Percentiles rank a stretch among this genome's conserved stretches.
Conservation (phyloP, 2,329 filamentous ascomycete genomes). For the Endoconidiophora polonica region DNA sequence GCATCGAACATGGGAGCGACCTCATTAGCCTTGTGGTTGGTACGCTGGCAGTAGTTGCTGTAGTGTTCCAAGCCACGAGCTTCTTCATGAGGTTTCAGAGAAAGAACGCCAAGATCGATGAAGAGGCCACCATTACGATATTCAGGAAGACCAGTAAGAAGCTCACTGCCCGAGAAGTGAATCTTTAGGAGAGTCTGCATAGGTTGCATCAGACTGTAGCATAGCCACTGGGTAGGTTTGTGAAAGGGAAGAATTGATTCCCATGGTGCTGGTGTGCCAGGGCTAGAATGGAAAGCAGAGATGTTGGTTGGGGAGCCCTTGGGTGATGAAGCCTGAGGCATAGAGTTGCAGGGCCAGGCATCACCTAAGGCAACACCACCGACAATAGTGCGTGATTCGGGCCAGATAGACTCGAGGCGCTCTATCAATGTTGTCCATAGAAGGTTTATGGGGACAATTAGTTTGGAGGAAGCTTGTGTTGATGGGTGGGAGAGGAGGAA, state of each 20-base stretch:
- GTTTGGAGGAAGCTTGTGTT: slow-evolving; percentile 74
- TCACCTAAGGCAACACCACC: slow-evolving; percentile 80
- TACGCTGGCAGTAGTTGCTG: slow-evolving; percentile 51
- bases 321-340: slow-evolving; percentile 39
- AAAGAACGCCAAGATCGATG: slow-evolving; percentile 67
- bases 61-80: slow-evolving; percentile 51
- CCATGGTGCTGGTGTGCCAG: slow-evolving; percentile 39
- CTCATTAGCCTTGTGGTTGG: slow-evolving; percentile 44
- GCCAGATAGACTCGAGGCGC: slow-evolving; percentile 77
- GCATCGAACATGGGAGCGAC: slow-evolving; percentile 43
- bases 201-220: slow-evolving; percentile 83
- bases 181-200: slow-evolving; percentile 70
- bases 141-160: slow-evolving; percentile 76
- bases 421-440: slow-evolving; percentile 86
- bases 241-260: slow-evolving; percentile 79
- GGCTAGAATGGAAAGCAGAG: slow-evolving; percentile 28
- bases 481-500: slow-evolving; percentile 84
- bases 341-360: slow-evolving; percentile 76
- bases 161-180: slow-evolving; percentile 62
- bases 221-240: slow-evolving; percentile 88
- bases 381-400: slow-evolving; percentile 66
- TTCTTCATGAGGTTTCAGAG: slow-evolving; percentile 51
- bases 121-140: slow-evolving; percentile 86
- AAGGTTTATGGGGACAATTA: slow-evolving; percentile 72
- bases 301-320: slow-evolving; percentile 32